Conservation (phyloP, 2,329 filamentous ascomycete species). For the Zasmidium angulare region DNA sequence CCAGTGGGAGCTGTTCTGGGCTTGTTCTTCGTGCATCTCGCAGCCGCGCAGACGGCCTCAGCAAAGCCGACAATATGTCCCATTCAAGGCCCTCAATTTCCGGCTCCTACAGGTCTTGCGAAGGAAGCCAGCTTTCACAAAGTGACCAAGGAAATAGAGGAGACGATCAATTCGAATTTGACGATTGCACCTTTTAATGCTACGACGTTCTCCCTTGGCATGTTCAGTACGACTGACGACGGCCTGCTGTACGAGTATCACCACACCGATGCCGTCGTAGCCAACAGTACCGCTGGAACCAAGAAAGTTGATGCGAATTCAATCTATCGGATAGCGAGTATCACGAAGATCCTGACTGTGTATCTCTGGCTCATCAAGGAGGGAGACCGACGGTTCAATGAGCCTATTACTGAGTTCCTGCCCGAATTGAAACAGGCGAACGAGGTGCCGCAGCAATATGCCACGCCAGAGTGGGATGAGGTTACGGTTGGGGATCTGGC, state of each 20-base stretch:
- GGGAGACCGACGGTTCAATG: conserved; percentile 18
- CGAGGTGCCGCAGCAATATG: conserved; percentile 33
- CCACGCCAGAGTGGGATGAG: conserved; percentile 47
- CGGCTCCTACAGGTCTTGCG: conserved; percentile 11
- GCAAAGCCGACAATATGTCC: conserved; percentile 15
- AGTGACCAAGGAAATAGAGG: conserved; percentile 13
- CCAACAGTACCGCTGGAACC: conserved; percentile 15
- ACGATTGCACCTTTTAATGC: conserved; percentile 17
- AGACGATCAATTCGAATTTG: conserved; percentile 16
- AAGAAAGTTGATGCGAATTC: conserved; percentile 18
- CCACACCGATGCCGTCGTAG: conserved; percentile 15
- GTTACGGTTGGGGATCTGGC: conserved; percentile 49
- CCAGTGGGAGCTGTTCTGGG: background rate
- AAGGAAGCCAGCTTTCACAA: conserved; percentile 14
- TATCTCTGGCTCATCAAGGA: conserved; percentile 22
- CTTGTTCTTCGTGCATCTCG: background rate
- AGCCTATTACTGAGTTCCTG: conserved; percentile 48
- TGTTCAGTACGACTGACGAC: conserved; percentile 18
- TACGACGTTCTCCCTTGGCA: conserved; percentile 21
- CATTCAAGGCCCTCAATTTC: conserved; percentile 23
- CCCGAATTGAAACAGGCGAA: conserved; percentile 37
- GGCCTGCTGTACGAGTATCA: conserved; percentile 16
- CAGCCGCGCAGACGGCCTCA: background rate
- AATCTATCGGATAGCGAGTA: conserved; percentile 21
- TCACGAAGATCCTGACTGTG: conserved; percentile 20